Base-by-base conservation (phyloP, 1,284 basidiomycete species). In the Leccinum fallax region DNA sequence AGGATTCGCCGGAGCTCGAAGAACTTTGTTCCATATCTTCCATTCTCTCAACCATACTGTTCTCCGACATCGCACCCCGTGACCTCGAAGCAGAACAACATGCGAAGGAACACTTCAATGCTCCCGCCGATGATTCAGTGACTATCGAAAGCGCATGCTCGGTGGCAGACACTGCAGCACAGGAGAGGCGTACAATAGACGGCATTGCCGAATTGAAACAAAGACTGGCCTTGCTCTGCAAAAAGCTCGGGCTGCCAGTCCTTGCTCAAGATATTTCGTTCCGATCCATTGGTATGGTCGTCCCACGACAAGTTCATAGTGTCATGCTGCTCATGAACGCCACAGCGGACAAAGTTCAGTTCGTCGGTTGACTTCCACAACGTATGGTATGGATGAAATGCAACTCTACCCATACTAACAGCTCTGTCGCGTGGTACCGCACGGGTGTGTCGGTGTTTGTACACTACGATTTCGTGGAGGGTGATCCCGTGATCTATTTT, bases 41-140 rank as follows among this genome's bases (percentile, higher is more conserved):
- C 0, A 69, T 75, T n/a, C 80, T 94, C 5, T 79, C 81, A 0
- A 70, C 77, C n/a, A 76, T 93, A 26, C 83, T 82, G 5, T 85
- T 90, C 61, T 80, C 83, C 15, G 88, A 91, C 65, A 81, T 93
- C 63, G 84, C 80, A 13, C 90, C 89, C 1, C 82, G 79, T 9
- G 91, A 94, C 74, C 66, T 85, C 11, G 87, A 93, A 67, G 92
- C 91, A 0, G 85, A 89, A 67, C 80, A 79, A 59, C 91, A 94
- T 73, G 89, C 87, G 5, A 79, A 79, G 54, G 82, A 87, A 63
- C 90, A 92, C 72, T 73, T 86, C 15, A 36, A 36, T 36, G 81
- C 79, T 40, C 67, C 69, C 32, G 69, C 69, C 32, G 69, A 71
- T 52, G 69, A 71, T 52, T 68, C 63, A 26, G 66, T 61, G n/a